Percentiles rank a stretch among this genome's conserved stretches.
phyloP scores from a whole-genome alignment of 805 yeast genomes.

The Metschnikowia kofuensis region DNA sequence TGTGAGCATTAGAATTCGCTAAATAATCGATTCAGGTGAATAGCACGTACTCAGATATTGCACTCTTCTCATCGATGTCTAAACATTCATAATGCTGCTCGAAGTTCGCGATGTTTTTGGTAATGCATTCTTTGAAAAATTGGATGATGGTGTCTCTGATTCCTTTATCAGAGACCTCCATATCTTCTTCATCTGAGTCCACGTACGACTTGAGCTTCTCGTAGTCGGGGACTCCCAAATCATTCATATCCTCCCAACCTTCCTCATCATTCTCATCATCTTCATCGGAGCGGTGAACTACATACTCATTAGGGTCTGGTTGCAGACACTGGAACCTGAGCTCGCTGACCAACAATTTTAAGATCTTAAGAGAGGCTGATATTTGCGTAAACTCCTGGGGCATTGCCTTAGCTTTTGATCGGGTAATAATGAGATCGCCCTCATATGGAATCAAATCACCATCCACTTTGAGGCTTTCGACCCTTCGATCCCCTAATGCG shows the following conservation, averaged over 20 bases:
- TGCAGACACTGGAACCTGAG: conserved; percentile 60
- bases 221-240: conserved; percentile 58
- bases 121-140: conserved; percentile 57
- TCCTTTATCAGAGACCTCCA: conserved; percentile 31
- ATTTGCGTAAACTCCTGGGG: conserved; percentile 63
- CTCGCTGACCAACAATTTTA: conserved; percentile 69
- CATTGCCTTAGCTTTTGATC: conserved; percentile 74
- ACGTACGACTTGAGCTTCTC: conserved; percentile 61
- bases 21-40: background rate
- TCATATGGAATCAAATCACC: conserved; percentile 72
- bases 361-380: conserved; percentile 67
- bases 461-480: conserved; percentile 56
- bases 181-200: conserved; percentile 37
- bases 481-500: conserved; percentile 51
- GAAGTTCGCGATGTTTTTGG: conserved; percentile 50
- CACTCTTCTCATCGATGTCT: conserved; percentile 51
- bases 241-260: conserved; percentile 79
- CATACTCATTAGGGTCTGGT: conserved; percentile 40
- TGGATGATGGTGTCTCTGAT: conserved; percentile 40
- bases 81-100: conserved; percentile 47
- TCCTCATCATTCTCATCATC: conserved; percentile 39
- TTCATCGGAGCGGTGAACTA: conserved; percentile 21
- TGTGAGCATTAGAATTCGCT: conserved; percentile 34
- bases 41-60: conserved; percentile 40
- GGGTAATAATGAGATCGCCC: conserved; percentile 69